Percentiles rank a stretch among this genome's conserved stretches.
These are phyloP conservation scores for Kokia cookei DNA, from an alignment of 441 rosid species.

Conservation along the genomic window DNA sequence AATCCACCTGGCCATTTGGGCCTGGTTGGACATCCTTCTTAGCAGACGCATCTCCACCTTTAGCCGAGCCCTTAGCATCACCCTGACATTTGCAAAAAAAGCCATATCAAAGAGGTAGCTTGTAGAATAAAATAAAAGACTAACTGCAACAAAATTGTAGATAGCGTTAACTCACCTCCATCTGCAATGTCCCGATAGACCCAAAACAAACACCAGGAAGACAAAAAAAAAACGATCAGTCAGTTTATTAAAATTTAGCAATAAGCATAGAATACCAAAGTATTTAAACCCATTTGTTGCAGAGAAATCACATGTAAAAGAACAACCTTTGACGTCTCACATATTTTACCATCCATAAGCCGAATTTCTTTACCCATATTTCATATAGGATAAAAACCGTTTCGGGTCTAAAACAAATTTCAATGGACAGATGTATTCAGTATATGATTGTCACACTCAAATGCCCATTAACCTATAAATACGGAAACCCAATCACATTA, in stretches of 20 bases:
- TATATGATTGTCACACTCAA: neutral
- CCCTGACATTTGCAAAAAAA: constrained; percentile 35
- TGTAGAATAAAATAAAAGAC: neutral
- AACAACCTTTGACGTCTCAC: neutral
- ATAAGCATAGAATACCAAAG: neutral
- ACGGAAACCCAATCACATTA: neutral
- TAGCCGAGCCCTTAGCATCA: constrained; percentile 74
- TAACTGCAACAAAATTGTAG: neutral
- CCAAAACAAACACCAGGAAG: constrained; percentile 2
- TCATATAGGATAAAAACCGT: neutral
- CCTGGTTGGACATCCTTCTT: constrained; percentile 54
- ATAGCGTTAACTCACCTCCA: constrained; percentile 62
- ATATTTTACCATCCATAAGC: neutral
- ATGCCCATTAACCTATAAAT: neutral
- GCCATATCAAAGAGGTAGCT: neutral
- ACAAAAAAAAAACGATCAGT: constrained; percentile 15
- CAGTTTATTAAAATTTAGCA: neutral
- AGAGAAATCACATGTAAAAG: neutral
- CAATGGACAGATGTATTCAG: neutral
- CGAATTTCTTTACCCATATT: neutral
- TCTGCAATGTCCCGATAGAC: constrained; percentile 37
- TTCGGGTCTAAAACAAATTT: neutral
- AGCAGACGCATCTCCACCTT: constrained; percentile 61
- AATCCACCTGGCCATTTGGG: constrained; percentile 54
- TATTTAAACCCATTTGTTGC: neutral